Percentiles rank a stretch among this genome's conserved stretches.
These are phyloP conservation scores for Haematococcus lacustris DNA, from an alignment of 139 green algal species.

Conservation along the genomic window DNA sequence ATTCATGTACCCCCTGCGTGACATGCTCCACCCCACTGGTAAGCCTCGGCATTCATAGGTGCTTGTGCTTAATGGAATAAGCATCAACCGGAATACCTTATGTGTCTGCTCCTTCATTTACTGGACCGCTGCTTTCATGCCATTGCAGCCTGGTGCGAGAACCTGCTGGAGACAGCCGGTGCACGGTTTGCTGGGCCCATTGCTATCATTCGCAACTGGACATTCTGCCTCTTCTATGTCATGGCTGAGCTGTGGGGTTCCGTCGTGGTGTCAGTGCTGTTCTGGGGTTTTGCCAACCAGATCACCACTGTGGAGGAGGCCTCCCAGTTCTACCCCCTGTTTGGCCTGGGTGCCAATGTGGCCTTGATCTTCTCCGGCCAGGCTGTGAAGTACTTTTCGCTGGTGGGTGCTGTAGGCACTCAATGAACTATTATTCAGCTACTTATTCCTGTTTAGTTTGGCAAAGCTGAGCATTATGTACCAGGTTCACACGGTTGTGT, in stretches of 20 bases:
- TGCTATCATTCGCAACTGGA: conserved; percentile 98
- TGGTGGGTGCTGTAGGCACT: conserved; percentile 65
- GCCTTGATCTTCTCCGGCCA: conserved; percentile 96
- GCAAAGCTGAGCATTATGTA: no score
- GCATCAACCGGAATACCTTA: no score
- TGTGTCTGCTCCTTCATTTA: no score
- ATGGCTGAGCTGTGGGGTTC: conserved; percentile 99
- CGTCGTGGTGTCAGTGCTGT: conserved; percentile 97
- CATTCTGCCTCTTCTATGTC: conserved; percentile 99
- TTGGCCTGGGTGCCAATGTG: conserved; percentile 96
- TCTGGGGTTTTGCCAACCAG: conserved; percentile 98
- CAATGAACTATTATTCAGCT: no score
- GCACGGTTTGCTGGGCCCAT: conserved; percentile 87
- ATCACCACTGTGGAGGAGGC: conserved; percentile 98
- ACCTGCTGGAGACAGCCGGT: conserved; percentile 69
- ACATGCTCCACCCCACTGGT: conserved; percentile 86
- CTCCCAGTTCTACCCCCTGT: conserved; percentile 98
- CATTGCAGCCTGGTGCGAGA: conserved; percentile 66
- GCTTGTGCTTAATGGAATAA: no score
- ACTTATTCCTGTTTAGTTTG: no score
- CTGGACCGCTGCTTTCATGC: conserved; percentile 1
- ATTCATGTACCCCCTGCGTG: conserved; percentile 89
- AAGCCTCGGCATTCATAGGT: conserved; percentile 18
- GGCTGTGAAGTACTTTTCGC: conserved; percentile 95
- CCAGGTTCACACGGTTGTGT: no score